These are phyloP conservation scores for Aspergillus pseudotamarii DNA, from an alignment of 2,329 filamentous ascomycete genomes.

Conservation along the genomic window DNA sequence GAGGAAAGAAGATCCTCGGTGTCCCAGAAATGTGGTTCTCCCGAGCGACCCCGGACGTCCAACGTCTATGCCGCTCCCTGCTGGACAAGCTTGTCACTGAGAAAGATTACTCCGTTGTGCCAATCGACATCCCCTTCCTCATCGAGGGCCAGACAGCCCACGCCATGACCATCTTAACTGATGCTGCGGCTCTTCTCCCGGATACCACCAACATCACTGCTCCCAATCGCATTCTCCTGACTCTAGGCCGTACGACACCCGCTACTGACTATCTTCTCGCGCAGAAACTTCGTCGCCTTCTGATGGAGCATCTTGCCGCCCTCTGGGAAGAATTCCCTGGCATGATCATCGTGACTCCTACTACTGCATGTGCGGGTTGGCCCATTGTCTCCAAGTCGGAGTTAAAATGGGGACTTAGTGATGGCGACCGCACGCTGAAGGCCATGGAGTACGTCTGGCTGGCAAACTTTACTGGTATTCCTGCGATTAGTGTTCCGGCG, in stretches of 20 bases:
- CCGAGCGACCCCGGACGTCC: slow-evolving; percentile 63
- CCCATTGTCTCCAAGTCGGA: slow-evolving; percentile 62
- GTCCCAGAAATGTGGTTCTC: slow-evolving; percentile 67
- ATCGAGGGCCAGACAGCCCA: slow-evolving; percentile 71
- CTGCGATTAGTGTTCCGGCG: slow-evolving; percentile 69
- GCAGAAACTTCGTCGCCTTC: slow-evolving; percentile 67
- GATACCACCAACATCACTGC: slow-evolving; percentile 35
- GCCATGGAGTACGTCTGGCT: slow-evolving; percentile 81
- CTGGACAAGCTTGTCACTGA: slow-evolving; percentile 51
- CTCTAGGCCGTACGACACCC: slow-evolving; percentile 61
- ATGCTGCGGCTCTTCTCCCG: slow-evolving; percentile 54
- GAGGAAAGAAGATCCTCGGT: slow-evolving; percentile 62
- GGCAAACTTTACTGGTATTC: slow-evolving; percentile 74
- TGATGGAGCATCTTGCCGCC: slow-evolving; percentile 73
- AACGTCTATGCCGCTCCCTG: slow-evolving; percentile 59
- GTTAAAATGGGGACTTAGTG: slow-evolving; percentile 60
- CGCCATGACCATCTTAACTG: slow-evolving; percentile 70
- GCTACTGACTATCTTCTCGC: slow-evolving; percentile 69
- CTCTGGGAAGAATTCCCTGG: slow-evolving; percentile 70
- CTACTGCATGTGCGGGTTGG: slow-evolving; percentile 72
- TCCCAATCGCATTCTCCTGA: slow-evolving; percentile 61
- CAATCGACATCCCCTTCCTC: slow-evolving; percentile 55
- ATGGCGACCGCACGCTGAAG: slow-evolving; percentile 67
- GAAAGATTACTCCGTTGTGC: slow-evolving; percentile 40
- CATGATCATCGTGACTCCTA: slow-evolving; percentile 74